Evolutionary conservation across 768 basidiomycete species (phyloP).

Genomic region (Amanita polypyramis): DNA sequence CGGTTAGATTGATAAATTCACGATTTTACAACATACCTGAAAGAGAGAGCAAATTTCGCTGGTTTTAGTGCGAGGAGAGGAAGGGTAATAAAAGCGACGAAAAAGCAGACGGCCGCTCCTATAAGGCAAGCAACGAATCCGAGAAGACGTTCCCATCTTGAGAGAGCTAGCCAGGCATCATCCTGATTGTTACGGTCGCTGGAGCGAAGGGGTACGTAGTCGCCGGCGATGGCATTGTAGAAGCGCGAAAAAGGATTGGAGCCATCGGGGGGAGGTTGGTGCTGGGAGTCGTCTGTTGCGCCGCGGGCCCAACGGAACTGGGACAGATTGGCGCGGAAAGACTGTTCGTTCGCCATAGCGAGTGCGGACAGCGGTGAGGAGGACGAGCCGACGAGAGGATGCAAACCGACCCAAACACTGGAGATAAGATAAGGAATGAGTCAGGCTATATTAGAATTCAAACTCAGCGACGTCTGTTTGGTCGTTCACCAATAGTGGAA

Average conservation of each 20-base stretch:
- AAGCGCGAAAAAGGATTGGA: slow-evolving; percentile 77
- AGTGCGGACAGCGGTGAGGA: not conserved
- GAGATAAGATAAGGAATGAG: slow-evolving; percentile 1
- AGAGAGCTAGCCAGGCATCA: slow-evolving; percentile 88
- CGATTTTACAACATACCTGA: slow-evolving; percentile 38
- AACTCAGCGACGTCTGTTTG: too few species aligned
- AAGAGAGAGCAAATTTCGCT: slow-evolving; percentile 84
- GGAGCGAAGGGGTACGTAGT: slow-evolving; percentile 82
- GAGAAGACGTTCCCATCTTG: slow-evolving; percentile 88
- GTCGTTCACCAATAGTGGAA: too few species aligned
- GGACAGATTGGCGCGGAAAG: slow-evolving; percentile 63
- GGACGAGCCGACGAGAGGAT: not conserved
- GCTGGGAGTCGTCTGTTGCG: slow-evolving; percentile 57
- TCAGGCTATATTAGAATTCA: too few species aligned
- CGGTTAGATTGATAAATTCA: not conserved
- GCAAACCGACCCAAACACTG: slow-evolving; percentile 1
- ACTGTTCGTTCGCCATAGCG: slow-evolving; percentile 36
- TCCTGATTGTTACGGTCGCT: slow-evolving; percentile 84
- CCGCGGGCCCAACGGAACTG: slow-evolving; percentile 85
- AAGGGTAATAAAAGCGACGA: slow-evolving; percentile 79
- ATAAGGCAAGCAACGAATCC: slow-evolving; percentile 86
- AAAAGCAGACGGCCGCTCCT: slow-evolving; percentile 91
- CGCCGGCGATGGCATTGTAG: slow-evolving; percentile 76
- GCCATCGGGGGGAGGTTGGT: slow-evolving; percentile 16
- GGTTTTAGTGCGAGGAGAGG: slow-evolving; percentile 55